Percentiles rank a stretch among this genome's conserved stretches.
These are phyloP conservation scores for Myochromella boudieri DNA, from an alignment of 768 basidiomycete genomes.

Conservation along the genomic window DNA sequence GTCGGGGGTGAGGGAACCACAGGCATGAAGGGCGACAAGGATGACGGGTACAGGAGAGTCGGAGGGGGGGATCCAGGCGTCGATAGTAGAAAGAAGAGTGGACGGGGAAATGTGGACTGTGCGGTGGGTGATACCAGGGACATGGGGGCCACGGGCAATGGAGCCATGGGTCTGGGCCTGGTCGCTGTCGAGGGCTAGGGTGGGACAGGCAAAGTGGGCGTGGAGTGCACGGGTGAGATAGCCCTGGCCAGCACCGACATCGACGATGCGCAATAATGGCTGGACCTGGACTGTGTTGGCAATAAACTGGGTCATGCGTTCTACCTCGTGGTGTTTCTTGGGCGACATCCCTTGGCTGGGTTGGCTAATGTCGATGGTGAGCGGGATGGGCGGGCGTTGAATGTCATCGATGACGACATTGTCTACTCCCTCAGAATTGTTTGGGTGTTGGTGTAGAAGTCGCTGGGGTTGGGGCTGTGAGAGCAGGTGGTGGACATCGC, in stretches of 20 bases:
- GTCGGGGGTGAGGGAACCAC: slow-evolving; percentile 71
- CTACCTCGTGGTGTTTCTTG: slow-evolving; percentile 75
- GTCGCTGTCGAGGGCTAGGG: slow-evolving; percentile 70
- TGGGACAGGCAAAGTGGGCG: slow-evolving; percentile 34
- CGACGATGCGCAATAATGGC: slow-evolving; percentile 50
- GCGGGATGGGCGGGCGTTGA: slow-evolving; percentile 21
- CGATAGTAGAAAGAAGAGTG: slow-evolving; percentile 44
- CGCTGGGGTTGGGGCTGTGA: slow-evolving; percentile 19
- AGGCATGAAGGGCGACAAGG: slow-evolving; percentile 72
- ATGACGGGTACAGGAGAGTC: slow-evolving; percentile 43
- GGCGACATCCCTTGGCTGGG: slow-evolving; percentile 60
- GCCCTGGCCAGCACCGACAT: slow-evolving; percentile 74
- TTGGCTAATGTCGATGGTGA: slow-evolving; percentile 15
- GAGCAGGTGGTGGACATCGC: slow-evolving; percentile 8
- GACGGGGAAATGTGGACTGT: slow-evolving; percentile 54
- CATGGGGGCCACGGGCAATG: slow-evolving; percentile 16
- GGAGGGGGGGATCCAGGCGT: slow-evolving; percentile 47
- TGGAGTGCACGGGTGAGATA: slow-evolving; percentile 59
- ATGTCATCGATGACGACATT: no score
- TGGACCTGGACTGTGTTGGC: slow-evolving; percentile 31
- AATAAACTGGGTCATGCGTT: slow-evolving; percentile 48
- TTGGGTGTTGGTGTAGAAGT: slow-evolving; percentile 48
- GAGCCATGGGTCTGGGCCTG: slow-evolving; percentile 60
- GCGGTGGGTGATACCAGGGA: slow-evolving; percentile 47
- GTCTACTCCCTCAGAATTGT: no score